These are phyloP conservation scores for Oryza punctata DNA, from an alignment of 176 grass and related monocot species.

Conservation along the genomic window DNA sequence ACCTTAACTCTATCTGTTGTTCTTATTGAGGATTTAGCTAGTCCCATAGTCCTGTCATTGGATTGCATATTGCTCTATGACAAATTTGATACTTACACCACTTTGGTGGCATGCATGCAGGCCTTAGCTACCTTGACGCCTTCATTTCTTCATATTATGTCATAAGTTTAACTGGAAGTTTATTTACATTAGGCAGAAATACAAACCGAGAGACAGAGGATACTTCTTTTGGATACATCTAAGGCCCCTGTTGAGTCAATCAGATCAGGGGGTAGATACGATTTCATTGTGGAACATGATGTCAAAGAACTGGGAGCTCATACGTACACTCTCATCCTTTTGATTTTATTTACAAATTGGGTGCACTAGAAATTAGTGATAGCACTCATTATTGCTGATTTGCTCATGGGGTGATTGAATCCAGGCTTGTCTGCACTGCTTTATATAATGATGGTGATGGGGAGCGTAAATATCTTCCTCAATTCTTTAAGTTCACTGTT, in stretches of 20 bases:
- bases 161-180: slow-evolving; percentile 27
- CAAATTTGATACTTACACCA: not conserved
- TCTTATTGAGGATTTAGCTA: not conserved
- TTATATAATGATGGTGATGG: slow-evolving; percentile 90
- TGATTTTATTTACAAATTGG: not conserved
- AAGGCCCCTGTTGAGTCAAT: slow-evolving; percentile 93
- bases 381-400: slow-evolving; percentile 25
- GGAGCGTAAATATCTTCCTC: slow-evolving; percentile 98
- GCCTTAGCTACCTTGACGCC: slow-evolving; percentile 8
- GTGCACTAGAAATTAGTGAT: slow-evolving; percentile 12
- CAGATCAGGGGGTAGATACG: slow-evolving; percentile 92
- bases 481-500: slow-evolving; percentile 97
- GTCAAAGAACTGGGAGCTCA: slow-evolving; percentile 94
- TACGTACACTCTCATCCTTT: slow-evolving; percentile 62
- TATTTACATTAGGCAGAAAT: slow-evolving; percentile 79
- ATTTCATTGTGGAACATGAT: slow-evolving; percentile 99
- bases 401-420: slow-evolving; percentile 43
- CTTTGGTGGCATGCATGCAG: slow-evolving; percentile 14
- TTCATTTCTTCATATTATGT: slow-evolving; percentile 33
- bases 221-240: slow-evolving; percentile 87
- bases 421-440: slow-evolving; percentile 95
- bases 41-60: not conserved
- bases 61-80: slow-evolving; percentile 5
- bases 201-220: slow-evolving; percentile 90
- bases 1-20: not conserved